Evolutionary conservation across 1,284 basidiomycete genomes (phyloP).

Genomic region (Cystobasidium pallidum): DNA sequence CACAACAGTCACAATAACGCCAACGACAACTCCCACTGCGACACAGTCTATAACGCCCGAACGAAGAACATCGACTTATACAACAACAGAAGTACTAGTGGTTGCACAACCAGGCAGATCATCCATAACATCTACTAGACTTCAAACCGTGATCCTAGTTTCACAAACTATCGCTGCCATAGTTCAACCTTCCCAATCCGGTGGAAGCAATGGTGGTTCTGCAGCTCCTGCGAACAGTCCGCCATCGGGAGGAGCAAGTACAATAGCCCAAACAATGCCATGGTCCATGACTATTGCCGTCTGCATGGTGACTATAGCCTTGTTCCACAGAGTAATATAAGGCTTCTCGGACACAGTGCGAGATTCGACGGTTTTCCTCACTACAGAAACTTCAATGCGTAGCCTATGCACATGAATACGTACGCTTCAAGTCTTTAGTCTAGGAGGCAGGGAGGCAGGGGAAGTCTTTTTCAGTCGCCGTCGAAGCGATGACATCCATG

Average conservation of each 20-base stretch:
- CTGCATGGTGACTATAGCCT: background rate
- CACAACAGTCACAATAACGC: conserved; percentile 34
- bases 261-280: background rate
- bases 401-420: too few relatives aligned
- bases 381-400: too few relatives aligned
- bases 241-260: background rate
- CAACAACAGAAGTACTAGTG: conserved; percentile 34
- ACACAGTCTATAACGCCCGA: conserved; percentile 3
- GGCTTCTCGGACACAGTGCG: too few relatives aligned
- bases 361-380: too few relatives aligned
- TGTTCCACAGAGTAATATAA: background rate
- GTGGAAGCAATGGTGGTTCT: background rate
- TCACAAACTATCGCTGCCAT: conserved; percentile 31
- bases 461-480: too few relatives aligned
- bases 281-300: background rate
- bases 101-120: conserved; percentile 17
- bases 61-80: conserved; percentile 31
- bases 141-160: conserved; percentile 40
- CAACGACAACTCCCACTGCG: background rate
- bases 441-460: too few relatives aligned
- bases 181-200: conserved; percentile 8
- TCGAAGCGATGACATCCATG: too few relatives aligned
- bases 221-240: background rate
- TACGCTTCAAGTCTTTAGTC: too few relatives aligned
- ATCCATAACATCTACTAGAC: conserved; percentile 16